Evolutionary conservation across 1,139 yeast genomes (phyloP).

Genomic region (Sugiyamaella grinbergsii): DNA sequence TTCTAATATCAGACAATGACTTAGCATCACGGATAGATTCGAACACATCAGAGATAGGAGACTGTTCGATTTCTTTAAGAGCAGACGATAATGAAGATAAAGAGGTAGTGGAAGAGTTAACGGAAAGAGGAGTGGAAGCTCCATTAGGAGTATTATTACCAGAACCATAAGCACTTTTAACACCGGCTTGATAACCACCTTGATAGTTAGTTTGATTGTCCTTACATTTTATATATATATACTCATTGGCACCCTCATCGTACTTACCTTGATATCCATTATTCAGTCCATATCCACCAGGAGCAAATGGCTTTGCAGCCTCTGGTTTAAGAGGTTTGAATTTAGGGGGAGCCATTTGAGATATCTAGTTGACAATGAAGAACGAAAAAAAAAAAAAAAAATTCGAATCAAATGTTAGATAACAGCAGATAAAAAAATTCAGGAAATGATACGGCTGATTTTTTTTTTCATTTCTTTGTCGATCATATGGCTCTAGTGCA

Average conservation of each 20-base stretch:
- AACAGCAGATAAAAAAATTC: conserved; percentile 1
- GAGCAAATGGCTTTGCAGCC: conserved; percentile 16
- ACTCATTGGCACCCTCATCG: conserved; percentile 13
- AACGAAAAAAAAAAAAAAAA: background rate
- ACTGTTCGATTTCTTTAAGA: conserved; percentile 60
- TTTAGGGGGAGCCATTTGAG: conserved; percentile 27
- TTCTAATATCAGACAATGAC: conserved; percentile 64
- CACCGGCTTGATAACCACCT: conserved; percentile 16
- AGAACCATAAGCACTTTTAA: conserved; percentile 10
- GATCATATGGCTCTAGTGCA: too few species aligned
- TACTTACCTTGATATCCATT: background rate
- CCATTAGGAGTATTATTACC: conserved; percentile 19
- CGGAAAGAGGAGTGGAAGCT: conserved; percentile 18
- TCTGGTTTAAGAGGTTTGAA: conserved; percentile 26
- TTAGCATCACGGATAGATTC: conserved; percentile 57
- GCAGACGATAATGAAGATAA: conserved; percentile 73
- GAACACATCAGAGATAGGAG: conserved; percentile 70
- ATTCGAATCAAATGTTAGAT: background rate
- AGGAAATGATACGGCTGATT: background rate
- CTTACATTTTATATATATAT: background rate
- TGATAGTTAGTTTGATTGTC: conserved; percentile 6
- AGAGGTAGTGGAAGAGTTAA: conserved; percentile 60
- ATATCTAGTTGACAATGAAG: background rate
- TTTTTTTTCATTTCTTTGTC: background rate
- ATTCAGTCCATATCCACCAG: conserved; percentile 10